Conservation (phyloP, 2,329 filamentous ascomycete genomes). For the Apiospora kogelbergensis region DNA sequence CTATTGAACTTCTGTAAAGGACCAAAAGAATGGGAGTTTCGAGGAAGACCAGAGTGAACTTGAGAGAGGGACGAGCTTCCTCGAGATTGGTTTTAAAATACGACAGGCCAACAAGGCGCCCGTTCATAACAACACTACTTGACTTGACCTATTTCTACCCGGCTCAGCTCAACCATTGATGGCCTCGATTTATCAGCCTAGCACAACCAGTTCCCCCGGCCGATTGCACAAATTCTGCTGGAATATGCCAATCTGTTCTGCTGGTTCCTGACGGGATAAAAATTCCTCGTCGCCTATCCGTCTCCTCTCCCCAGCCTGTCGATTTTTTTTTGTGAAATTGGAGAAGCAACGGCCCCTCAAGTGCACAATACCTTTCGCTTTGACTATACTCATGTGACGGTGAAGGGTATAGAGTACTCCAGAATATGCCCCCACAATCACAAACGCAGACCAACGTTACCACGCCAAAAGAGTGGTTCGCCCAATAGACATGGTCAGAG, state of each 20-base stretch:
- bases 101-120: constrained; percentile 1
- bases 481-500: constrained; percentile 12
- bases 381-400: background rate
- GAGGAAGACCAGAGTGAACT: background rate
- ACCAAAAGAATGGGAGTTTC: background rate
- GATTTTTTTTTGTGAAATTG: constrained; percentile 29
- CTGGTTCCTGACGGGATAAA: constrained; percentile 18
- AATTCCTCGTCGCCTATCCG: constrained; percentile 23
- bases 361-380: constrained; percentile 14
- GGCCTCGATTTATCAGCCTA: constrained; percentile 7
- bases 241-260: constrained; percentile 24
- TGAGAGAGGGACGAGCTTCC: constrained; percentile 8
- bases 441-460: constrained; percentile 9
- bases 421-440: constrained; percentile 11
- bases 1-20: background rate
- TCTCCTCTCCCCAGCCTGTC: constrained; percentile 4
- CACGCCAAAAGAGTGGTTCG: constrained; percentile 11
- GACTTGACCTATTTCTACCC: background rate
- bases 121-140: background rate
- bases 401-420: constrained; percentile 10
- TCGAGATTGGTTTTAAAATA: constrained; percentile 6
- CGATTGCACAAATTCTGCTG: constrained; percentile 30
- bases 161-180: constrained; percentile 17
- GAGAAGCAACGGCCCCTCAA: constrained; percentile 18
- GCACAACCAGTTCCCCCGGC: background rate